phyloP scores from a whole-genome alignment of 345 rosid species.

The Dipteronia sinensis region DNA sequence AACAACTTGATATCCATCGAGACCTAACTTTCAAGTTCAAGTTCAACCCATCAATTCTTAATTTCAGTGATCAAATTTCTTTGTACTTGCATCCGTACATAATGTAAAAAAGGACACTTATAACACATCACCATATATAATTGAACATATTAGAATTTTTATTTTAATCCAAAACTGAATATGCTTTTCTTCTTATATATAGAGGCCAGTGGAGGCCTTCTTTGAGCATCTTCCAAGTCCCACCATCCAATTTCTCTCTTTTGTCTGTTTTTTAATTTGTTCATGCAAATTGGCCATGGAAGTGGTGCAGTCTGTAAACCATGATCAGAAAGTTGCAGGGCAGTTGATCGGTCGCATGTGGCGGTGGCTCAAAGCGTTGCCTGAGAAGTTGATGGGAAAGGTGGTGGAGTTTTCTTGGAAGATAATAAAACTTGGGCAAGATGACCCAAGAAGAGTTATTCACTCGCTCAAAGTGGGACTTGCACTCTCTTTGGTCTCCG shows the following conservation, averaged over 20 bases:
- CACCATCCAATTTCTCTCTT: background rate
- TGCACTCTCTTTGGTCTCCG: conserved; percentile 62
- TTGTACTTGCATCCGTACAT: conserved; percentile 28
- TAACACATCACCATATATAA: background rate
- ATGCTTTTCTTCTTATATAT: conserved; percentile 26
- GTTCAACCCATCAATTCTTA: too few species aligned
- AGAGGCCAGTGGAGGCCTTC: conserved; percentile 12
- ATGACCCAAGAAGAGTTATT: conserved; percentile 66
- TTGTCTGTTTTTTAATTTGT: background rate
- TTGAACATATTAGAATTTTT: background rate
- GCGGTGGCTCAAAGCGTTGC: conserved; percentile 23
- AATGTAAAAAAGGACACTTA: background rate
- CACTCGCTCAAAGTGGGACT: conserved; percentile 80
- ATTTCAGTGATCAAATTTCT: background rate
- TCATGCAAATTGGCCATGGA: conserved; percentile 24
- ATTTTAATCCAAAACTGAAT: background rate
- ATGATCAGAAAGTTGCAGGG: background rate
- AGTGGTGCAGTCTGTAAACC: conserved; percentile 19
- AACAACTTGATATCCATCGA: background rate
- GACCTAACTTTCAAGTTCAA: background rate
- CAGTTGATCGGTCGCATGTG: background rate
- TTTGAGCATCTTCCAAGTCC: background rate
- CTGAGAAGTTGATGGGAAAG: conserved; percentile 16
- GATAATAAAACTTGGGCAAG: conserved; percentile 48
- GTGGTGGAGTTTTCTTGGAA: conserved; percentile 21